Percentiles rank a stretch among this genome's conserved stretches.
These are phyloP conservation scores for Nasturtium officinale DNA, from an alignment of 345 rosid genomes.

Conservation along the genomic window DNA sequence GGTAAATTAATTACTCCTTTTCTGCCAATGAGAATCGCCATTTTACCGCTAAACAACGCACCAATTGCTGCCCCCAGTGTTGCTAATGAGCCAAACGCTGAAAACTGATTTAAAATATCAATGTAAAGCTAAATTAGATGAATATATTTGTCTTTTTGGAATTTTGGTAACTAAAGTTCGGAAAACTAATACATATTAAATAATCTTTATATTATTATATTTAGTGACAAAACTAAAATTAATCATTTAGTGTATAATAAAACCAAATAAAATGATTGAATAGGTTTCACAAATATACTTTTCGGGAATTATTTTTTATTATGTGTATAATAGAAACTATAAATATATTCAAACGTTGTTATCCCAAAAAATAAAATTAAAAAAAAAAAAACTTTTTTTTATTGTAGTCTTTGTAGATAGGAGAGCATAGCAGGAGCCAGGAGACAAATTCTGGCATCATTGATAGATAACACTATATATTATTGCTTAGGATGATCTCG, in stretches of 20 bases:
- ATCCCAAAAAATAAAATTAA: too few species aligned
- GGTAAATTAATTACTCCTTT: slow-evolving; percentile 31
- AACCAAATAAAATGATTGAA: background rate
- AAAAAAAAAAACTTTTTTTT: background rate
- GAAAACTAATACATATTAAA: background rate
- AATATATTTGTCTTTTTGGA: background rate
- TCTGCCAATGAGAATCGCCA: slow-evolving; percentile 43
- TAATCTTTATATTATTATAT: background rate
- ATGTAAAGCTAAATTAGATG: background rate
- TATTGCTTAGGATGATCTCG: background rate
- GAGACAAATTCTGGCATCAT: background rate
- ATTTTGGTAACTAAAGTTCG: background rate
- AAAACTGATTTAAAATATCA: slow-evolving; percentile 22
- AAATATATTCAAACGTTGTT: background rate
- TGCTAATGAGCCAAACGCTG: slow-evolving; percentile 40
- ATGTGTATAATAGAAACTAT: background rate
- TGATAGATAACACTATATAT: background rate
- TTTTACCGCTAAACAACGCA: slow-evolving; percentile 42
- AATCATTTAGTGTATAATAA: background rate
- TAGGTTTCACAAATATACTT: background rate
- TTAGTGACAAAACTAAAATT: background rate
- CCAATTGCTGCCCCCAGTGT: slow-evolving; percentile 45
- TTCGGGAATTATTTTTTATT: background rate
- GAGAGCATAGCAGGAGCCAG: background rate
- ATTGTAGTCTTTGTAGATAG: background rate